Percentiles rank a stretch among this genome's conserved stretches.
Conservation (phyloP, 768 basidiomycete species). For the Podaxis sp. region DNA sequence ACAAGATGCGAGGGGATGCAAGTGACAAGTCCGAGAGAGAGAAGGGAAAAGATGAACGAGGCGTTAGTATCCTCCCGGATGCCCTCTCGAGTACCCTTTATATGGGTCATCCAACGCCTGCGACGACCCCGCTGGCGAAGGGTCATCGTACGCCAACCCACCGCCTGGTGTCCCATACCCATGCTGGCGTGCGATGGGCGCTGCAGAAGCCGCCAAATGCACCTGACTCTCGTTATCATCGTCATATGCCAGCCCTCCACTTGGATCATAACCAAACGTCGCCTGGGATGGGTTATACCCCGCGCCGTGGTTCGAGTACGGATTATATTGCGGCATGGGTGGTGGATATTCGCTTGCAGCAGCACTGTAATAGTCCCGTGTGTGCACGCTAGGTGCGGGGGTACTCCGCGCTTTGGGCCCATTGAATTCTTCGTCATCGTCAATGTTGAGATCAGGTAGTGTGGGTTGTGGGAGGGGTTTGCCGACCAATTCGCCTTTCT, state of each 20-base stretch:
- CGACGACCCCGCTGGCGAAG: conserved; percentile 19
- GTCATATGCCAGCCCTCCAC: conserved; percentile 38
- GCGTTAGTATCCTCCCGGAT: not conserved
- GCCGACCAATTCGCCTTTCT: conserved; percentile 82
- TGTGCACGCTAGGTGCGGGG: conserved; percentile 54
- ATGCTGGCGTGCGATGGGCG: conserved; percentile 46
- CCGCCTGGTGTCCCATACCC: conserved; percentile 21
- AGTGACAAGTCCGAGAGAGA: not conserved
- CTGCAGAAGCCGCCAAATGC: conserved; percentile 58
- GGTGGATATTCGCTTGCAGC: conserved; percentile 52
- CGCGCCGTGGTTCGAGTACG: conserved; percentile 60
- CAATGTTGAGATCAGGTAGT: conserved; percentile 86
- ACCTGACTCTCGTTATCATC: conserved; percentile 69
- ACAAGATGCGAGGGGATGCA: not conserved
- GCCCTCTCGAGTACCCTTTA: conserved; percentile 5
- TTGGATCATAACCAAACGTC: conserved; percentile 53
- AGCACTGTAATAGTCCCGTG: conserved; percentile 54
- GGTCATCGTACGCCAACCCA: conserved; percentile 40
- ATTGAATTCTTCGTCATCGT: conserved; percentile 70
- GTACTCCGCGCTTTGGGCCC: conserved; percentile 52
- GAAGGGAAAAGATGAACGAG: not conserved
- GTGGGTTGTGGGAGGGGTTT: conserved; percentile 91
- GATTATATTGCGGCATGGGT: conserved; percentile 77
- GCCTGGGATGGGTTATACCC: conserved; percentile 60
- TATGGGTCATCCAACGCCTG: conserved; percentile 9